Percentiles rank a stretch among this genome's conserved stretches.
Evolutionary conservation across 2,329 filamentous ascomycete species (phyloP).

Genomic region (Harringtonia aguacate): DNA sequence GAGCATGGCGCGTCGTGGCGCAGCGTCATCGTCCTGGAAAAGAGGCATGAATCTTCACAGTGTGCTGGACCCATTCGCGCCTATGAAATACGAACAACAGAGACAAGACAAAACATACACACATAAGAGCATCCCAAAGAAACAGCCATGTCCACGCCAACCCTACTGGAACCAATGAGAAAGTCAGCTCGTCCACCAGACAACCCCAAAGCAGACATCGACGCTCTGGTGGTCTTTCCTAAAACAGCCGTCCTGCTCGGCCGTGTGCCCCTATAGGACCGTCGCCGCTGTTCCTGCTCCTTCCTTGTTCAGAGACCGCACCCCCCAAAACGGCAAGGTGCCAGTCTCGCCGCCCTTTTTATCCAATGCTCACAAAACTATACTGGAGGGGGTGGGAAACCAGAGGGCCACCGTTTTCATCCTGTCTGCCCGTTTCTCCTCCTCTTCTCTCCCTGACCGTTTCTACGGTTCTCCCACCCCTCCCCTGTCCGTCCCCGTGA

Average conservation of each 20-base stretch:
- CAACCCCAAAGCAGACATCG: background rate
- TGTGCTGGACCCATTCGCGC: too few species aligned
- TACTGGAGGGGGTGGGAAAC: background rate
- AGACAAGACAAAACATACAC: background rate
- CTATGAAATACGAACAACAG: background rate
- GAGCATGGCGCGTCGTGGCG: too few species aligned
- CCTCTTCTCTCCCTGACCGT: background rate
- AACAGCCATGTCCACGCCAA: background rate
- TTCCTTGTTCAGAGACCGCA: background rate
- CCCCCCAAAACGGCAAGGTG: background rate
- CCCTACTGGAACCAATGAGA: constrained; percentile 3
- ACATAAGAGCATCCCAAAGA: background rate
- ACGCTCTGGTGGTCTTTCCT: background rate
- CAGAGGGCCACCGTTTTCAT: constrained; percentile 4
- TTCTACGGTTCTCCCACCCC: background rate
- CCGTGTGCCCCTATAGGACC: too few species aligned
- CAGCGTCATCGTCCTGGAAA: too few species aligned
- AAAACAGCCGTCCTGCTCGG: background rate
- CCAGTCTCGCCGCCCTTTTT: background rate
- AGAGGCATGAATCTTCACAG: too few species aligned
- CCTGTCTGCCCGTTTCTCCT: background rate
- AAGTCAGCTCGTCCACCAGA: constrained; percentile 1
- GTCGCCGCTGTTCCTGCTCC: background rate
- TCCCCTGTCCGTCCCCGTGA: background rate
- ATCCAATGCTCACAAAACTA: background rate